These are phyloP conservation scores for Solanum megistacrolobum DNA, from an alignment of 257 asterid species.

Conservation along the genomic window DNA sequence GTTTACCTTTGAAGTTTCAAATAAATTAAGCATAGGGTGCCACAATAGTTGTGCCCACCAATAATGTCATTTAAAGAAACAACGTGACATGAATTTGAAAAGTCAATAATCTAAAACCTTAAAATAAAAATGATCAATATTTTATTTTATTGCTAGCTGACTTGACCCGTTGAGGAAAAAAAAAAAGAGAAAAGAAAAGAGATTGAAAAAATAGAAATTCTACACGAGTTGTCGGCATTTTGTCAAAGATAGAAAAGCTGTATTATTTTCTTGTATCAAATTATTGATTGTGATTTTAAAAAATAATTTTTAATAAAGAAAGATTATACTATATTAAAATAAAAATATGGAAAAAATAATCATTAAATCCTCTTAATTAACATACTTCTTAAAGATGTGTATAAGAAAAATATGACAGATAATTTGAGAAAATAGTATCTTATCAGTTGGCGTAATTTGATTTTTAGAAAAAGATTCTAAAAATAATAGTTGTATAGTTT, in stretches of 20 bases:
- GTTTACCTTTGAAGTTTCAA: conserved; percentile 1
- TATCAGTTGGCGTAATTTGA: neutral
- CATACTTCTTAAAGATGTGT: too few relatives aligned
- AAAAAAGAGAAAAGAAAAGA: neutral
- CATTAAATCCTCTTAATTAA: neutral
- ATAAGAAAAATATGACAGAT: neutral
- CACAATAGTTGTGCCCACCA: neutral
- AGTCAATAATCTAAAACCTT: neutral
- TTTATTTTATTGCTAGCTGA: neutral
- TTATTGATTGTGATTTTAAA: neutral
- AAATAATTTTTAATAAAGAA: neutral
- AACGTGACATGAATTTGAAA: neutral
- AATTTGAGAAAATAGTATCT: neutral
- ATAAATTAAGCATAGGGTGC: neutral
- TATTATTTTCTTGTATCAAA: neutral
- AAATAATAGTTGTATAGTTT: neutral
- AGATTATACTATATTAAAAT: neutral
- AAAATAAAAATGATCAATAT: neutral
- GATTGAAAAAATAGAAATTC: neutral
- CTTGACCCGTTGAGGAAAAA: neutral
- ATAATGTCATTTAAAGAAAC: neutral
- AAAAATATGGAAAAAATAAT: neutral
- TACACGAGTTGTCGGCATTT: neutral
- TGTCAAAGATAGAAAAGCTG: neutral
- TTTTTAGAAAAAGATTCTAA: neutral